A percentile compares a stretch with the other conserved stretches of the same genome.
These are phyloP conservation scores for Paraphysoderma sedebokerense DNA, from an alignment of 371 early-diverging fungal genomes.

Conservation along the genomic window DNA sequence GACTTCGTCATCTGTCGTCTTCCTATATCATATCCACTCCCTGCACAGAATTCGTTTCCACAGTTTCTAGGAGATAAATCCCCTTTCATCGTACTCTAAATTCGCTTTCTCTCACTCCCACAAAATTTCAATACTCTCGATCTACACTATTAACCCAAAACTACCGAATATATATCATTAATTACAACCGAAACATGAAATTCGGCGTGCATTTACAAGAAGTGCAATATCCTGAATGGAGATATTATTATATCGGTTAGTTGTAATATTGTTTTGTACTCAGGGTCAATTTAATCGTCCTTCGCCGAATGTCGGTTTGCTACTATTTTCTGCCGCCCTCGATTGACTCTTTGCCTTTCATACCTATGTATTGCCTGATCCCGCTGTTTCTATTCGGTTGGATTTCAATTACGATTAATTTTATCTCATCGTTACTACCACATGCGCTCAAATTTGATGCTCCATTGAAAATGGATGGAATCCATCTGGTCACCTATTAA, in stretches of 20 bases:
- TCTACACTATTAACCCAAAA: slow-evolving; percentile 1
- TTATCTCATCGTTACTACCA: too few species aligned
- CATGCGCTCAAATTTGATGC: not conserved
- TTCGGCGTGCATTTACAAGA: slow-evolving; percentile 78
- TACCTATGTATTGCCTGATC: too few species aligned
- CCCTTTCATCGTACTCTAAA: too few species aligned
- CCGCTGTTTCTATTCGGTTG: too few species aligned
- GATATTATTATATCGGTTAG: slow-evolving; percentile 56
- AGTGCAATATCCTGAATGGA: slow-evolving; percentile 73
- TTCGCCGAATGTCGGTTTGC: too few species aligned
- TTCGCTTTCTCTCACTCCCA: too few species aligned
- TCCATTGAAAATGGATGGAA: not conserved
- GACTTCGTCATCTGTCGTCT: not conserved
- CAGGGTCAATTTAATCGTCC: not conserved
- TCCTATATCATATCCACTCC: not conserved
- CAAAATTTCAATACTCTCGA: too few species aligned
- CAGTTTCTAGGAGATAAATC: too few species aligned
- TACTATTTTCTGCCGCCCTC: too few species aligned
- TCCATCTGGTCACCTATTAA: slow-evolving; percentile 6
- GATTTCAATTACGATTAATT: too few species aligned
- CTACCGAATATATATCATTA: not conserved
- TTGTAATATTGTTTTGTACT: not conserved
- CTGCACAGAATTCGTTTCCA: too few species aligned
- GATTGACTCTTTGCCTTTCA: too few species aligned
- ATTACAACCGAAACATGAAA: slow-evolving; percentile 48